Conservation (phyloP, 2,329 filamentous ascomycete species). For the Fusarium robinianum region DNA sequence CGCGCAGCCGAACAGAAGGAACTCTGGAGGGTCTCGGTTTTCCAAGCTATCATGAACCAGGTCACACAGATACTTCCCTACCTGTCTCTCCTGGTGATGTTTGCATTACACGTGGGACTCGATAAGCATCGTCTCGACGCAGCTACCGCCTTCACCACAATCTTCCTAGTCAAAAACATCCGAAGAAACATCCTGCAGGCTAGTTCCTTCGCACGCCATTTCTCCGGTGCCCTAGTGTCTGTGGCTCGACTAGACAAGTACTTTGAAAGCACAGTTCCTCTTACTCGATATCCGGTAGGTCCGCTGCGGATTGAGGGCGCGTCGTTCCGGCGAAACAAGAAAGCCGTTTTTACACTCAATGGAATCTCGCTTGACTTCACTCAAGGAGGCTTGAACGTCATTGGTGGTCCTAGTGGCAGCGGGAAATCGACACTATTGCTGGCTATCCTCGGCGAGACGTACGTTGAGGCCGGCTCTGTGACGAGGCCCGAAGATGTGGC, state of each 20-base stretch:
- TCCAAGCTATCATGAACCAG: slow-evolving; percentile 52
- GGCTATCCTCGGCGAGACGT: slow-evolving; percentile 59
- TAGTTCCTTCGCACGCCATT: slow-evolving; percentile 47
- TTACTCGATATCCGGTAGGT: slow-evolving; percentile 54
- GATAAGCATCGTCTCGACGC: slow-evolving; percentile 55
- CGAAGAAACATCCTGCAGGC: slow-evolving; percentile 57
- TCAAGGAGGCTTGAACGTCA: slow-evolving; percentile 57
- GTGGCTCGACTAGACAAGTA: slow-evolving; percentile 59
- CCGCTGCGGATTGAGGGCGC: slow-evolving; percentile 52
- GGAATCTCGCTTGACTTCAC: slow-evolving; percentile 57
- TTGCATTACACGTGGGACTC: slow-evolving; percentile 55
- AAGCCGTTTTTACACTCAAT: slow-evolving; percentile 54
- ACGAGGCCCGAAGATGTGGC: slow-evolving; percentile 57
- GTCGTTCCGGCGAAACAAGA: slow-evolving; percentile 55
- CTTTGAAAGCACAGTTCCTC: slow-evolving; percentile 55
- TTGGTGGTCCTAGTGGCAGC: slow-evolving; percentile 59
- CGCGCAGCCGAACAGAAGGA: slow-evolving; percentile 57
- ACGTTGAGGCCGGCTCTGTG: slow-evolving; percentile 53
- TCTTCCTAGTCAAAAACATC: slow-evolving; percentile 57
- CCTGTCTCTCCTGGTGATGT: slow-evolving; percentile 57
- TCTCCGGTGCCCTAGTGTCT: slow-evolving; percentile 47
- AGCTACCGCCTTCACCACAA: slow-evolving; percentile 61
- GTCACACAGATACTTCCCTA: slow-evolving; percentile 58
- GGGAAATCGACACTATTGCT: slow-evolving; percentile 62
- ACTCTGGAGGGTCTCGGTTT: slow-evolving; percentile 57